phyloP scores from a whole-genome alignment of 2,329 filamentous ascomycete species.

The Xylaria sp. region DNA sequence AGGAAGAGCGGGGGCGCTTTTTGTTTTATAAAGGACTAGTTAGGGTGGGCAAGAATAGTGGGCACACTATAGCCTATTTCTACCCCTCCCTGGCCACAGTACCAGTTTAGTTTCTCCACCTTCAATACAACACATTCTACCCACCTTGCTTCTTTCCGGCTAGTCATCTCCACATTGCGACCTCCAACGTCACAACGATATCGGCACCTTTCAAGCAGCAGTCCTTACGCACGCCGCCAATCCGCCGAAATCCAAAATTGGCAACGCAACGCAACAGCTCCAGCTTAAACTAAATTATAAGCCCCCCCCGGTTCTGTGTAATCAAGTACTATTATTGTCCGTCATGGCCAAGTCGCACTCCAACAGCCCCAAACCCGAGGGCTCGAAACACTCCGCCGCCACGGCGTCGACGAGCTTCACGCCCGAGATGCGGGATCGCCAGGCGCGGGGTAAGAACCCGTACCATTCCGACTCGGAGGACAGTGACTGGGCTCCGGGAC shows the following conservation, averaged over 20 bases:
- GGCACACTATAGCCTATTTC: too few relatives aligned
- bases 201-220: not conserved
- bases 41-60: too few relatives aligned
- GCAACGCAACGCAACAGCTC: not conserved
- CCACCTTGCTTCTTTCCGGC: not conserved
- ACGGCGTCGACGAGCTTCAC: slow-evolving; percentile 53
- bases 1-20: too few relatives aligned
- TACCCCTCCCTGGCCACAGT: too few relatives aligned
- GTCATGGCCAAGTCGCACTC: not conserved
- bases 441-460: slow-evolving; percentile 69
- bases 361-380: slow-evolving; percentile 18
- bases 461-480: slow-evolving; percentile 52
- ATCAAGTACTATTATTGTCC: not conserved
- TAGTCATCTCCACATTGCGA: not conserved
- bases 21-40: too few relatives aligned
- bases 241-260: too few relatives aligned
- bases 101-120: too few relatives aligned
- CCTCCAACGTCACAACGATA: not conserved
- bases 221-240: not conserved
- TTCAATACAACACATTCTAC: too few relatives aligned
- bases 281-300: not conserved
- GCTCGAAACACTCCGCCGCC: not conserved
- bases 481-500: slow-evolving; percentile 22
- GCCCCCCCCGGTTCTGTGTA: too few relatives aligned
- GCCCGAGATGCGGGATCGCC: slow-evolving; percentile 65